A percentile compares a stretch with the other conserved stretches of the same genome.
phyloP scores from a whole-genome alignment of 2,329 filamentous ascomycete species.

The Aureobasidium sp. region DNA sequence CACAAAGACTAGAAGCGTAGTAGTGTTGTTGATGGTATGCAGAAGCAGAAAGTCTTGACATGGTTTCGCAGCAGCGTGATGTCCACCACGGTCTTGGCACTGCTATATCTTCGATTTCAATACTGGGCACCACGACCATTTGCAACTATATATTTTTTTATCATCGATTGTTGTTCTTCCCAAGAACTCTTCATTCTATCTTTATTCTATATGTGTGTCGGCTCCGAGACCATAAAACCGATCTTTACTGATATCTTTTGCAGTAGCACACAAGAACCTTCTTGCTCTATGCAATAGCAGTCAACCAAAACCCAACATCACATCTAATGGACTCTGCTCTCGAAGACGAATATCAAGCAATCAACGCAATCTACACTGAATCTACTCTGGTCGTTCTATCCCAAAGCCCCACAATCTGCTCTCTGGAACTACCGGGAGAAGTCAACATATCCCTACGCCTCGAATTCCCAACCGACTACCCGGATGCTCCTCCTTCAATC shows the following conservation, averaged over 20 bases:
- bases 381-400: slow-evolving; percentile 46
- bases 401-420: slow-evolving; percentile 36
- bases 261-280: not conserved
- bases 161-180: not conserved
- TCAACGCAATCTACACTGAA: slow-evolving; percentile 77
- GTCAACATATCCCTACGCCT: slow-evolving; percentile 50
- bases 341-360: slow-evolving; percentile 67
- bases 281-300: not conserved
- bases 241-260: not conserved
- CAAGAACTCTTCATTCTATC: no score
- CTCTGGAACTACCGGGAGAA: slow-evolving; percentile 61
- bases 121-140: not conserved
- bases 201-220: not conserved
- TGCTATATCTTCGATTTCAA: not conserved
- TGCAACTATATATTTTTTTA: not conserved
- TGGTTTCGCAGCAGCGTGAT: not conserved
- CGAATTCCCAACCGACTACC: slow-evolving; percentile 68
- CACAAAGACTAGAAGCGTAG: not conserved
- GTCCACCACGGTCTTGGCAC: not conserved
- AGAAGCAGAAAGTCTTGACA: not conserved
- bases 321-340: slow-evolving; percentile 34
- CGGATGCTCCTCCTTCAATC: slow-evolving; percentile 63
- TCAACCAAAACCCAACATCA: not conserved
- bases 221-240: not conserved
- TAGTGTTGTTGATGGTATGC: not conserved